Evolutionary conservation across 306 rosid species (phyloP), one percentile per base, ranked within the genome.

Genomic region (Rubus parviflorus): DNA sequence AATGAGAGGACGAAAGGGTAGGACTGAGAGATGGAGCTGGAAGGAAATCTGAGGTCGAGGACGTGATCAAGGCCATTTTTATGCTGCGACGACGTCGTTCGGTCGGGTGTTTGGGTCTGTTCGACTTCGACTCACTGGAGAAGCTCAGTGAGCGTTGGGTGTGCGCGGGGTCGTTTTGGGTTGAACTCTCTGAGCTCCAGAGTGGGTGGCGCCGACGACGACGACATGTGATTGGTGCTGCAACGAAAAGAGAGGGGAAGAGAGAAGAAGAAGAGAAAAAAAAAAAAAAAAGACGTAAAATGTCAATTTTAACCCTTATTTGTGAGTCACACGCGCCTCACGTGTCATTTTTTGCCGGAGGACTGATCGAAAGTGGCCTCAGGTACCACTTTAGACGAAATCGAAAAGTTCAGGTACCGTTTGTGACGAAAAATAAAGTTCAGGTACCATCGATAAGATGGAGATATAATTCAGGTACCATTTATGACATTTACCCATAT

Each of bases 1-100:
- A 94, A 94, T 25, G 96, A 85, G 37, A 94, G 92, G n/a, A 86
- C 81, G 42, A 94, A 89, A 1, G 98, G 88, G 35, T 63, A 84
- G 35, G 89, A 83, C 0, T 81, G 45, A 40, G 83, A 69, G 4
- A 61, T 49, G 6, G 88, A 78, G 72, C 58, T 52, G 42, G 58
- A 45, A 2, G 73, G 74, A 20, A 70, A 51, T 16, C 65, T 63
- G 38, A 85, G 20, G 41, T 87, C 81, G 74, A 82, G 37, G 65
- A 74, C 7, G 51, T 47, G 72, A 79, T 42, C 17, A 68, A 45
- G 38, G n/a, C 60, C 80, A 71, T 77, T 7, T 76, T 85, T 35
- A 72, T 81, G 40, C 13, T 20, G 22, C 4, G 38, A 35, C 52
- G 89, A 52, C 64, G 42, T 51, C 15, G 0, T 81, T 62, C 20